A percentile compares a stretch with the other conserved stretches of the same genome.
Conservation (phyloP, 495 filamentous ascomycete species). For the Neurospora sp. region DNA sequence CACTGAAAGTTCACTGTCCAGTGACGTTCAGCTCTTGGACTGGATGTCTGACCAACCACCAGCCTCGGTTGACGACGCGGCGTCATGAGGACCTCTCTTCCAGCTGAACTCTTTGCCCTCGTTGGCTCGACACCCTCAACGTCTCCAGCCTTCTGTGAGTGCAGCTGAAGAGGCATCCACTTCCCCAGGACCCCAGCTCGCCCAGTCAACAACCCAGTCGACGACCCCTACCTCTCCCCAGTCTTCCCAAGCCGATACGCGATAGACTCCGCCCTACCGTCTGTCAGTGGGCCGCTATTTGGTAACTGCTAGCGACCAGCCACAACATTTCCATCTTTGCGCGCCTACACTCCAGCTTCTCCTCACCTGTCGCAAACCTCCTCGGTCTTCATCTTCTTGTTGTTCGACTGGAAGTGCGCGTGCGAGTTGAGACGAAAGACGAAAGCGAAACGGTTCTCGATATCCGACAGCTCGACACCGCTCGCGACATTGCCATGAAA, state of each 20-base stretch:
- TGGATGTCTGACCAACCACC: slow-evolving; percentile 23
- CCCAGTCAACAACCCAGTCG: neutral
- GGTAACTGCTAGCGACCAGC: neutral
- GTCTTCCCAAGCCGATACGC: neutral
- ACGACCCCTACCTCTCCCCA: neutral
- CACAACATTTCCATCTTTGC: neutral
- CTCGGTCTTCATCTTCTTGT: neutral
- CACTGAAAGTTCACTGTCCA: neutral
- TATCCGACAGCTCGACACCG: neutral
- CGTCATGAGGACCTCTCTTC: neutral
- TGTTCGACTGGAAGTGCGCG: neutral
- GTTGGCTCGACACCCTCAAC: neutral
- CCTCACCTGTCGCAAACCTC: neutral
- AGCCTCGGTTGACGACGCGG: slow-evolving; percentile 17
- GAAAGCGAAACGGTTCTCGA: neutral
- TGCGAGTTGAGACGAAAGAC: neutral
- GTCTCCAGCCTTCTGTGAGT: neutral
- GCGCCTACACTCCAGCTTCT: neutral
- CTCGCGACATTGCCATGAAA: neutral
- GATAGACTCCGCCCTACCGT: neutral
- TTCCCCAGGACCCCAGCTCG: neutral
- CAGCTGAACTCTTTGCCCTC: neutral
- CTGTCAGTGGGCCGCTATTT: neutral
- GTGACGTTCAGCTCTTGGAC: slow-evolving; percentile 5
- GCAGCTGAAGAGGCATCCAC: neutral